These are phyloP conservation scores for Chytriomyces confervae DNA, from an alignment of 192 early-diverging fungal species.

Conservation along the genomic window DNA sequence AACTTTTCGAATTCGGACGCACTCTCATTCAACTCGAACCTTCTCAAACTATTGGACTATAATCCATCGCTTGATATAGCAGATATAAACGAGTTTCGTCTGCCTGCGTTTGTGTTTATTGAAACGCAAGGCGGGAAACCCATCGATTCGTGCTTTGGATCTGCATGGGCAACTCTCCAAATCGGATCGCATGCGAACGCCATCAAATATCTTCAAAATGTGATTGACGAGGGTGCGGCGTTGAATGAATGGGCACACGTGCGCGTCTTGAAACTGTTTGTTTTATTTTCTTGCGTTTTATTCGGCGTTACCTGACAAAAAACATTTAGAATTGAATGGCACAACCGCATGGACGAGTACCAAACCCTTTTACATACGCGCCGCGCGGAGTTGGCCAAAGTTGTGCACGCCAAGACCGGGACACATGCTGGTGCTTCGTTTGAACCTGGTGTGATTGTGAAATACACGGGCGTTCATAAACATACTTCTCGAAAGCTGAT, in stretches of 20 bases:
- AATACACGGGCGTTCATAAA: slow-evolving; percentile 34
- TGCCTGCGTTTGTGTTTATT: not conserved
- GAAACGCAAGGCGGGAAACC: not conserved
- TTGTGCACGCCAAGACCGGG: not conserved
- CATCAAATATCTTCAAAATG: not conserved
- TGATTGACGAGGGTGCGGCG: not conserved
- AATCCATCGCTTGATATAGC: not conserved
- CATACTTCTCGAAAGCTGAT: slow-evolving; percentile 32
- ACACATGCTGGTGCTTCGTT: slow-evolving; percentile 24
- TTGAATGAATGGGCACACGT: slow-evolving; percentile 21
- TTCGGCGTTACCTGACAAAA: not conserved
- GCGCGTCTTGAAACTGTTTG: slow-evolving; percentile 34
- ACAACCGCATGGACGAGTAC: slow-evolving; percentile 31
- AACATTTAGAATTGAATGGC: slow-evolving; percentile 31
- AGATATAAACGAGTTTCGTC: not conserved
- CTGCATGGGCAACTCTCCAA: not conserved
- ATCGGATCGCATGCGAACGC: not conserved
- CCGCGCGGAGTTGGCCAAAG: not conserved
- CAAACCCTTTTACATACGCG: slow-evolving; percentile 6
- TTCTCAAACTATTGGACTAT: slow-evolving; percentile 1
- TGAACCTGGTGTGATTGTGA: slow-evolving; percentile 34
- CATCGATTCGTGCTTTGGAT: not conserved
- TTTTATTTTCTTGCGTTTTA: not conserved
- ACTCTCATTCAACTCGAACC: not conserved
- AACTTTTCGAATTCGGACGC: not conserved